phyloP scores from a whole-genome alignment of 1,284 basidiomycete genomes.

The Psilocybe mexicana region DNA sequence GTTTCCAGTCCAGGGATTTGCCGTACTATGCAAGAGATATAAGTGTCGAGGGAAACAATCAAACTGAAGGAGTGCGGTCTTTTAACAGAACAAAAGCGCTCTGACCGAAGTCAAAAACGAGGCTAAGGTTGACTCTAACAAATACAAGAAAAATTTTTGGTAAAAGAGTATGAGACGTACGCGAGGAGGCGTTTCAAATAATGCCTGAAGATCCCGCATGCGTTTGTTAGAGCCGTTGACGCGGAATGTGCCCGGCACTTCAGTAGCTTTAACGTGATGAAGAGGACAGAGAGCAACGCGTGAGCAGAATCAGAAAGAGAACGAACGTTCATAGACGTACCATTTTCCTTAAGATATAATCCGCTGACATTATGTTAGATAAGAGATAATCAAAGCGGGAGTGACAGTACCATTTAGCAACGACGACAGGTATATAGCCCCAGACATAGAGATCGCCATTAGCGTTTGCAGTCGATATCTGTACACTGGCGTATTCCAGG shows the following conservation, averaged over 20 bases:
- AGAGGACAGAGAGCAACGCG: not conserved
- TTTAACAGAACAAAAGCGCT: not conserved
- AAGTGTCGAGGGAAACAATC: constrained; percentile 5
- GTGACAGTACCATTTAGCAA: constrained; percentile 86
- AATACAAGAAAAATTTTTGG: not conserved
- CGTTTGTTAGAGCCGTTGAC: constrained; percentile 92
- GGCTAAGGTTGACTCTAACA: not conserved
- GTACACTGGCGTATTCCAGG: constrained; percentile 86
- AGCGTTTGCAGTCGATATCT: constrained; percentile 90
- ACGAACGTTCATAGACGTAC: constrained; percentile 39
- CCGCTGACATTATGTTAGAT: constrained; percentile 51
- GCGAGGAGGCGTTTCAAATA: constrained; percentile 87
- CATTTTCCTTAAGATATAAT: constrained; percentile 88
- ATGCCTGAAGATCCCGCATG: constrained; percentile 91
- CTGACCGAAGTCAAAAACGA: not conserved
- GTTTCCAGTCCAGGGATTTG: constrained; percentile 89
- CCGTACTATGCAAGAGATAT: constrained; percentile 67
- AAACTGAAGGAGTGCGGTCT: not conserved
- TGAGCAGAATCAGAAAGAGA: not conserved
- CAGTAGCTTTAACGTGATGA: constrained; percentile 62
- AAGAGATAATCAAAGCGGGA: constrained; percentile 8
- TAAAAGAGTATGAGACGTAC: constrained; percentile 47
- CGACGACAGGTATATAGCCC: constrained; percentile 95
- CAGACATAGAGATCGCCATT: constrained; percentile 85
- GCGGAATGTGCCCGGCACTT: constrained; percentile 95